Evolutionary conservation across 306 rosid species (phyloP), one percentile per base, ranked within the genome.

Genomic region (barrel medic (Medicago truncatula)): DNA sequence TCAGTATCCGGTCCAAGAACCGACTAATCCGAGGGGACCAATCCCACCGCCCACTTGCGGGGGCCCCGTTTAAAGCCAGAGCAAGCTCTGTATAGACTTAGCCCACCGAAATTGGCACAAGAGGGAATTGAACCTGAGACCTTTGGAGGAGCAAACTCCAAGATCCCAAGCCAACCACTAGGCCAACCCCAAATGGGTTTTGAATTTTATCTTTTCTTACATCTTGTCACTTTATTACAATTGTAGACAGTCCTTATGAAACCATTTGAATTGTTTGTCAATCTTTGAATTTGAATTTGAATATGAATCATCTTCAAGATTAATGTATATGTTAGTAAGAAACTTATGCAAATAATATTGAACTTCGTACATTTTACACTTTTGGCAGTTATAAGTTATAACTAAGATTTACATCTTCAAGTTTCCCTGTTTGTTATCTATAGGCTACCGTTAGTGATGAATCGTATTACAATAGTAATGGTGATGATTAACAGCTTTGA

Each of bases 261-360:
- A 71, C 70, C 40, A 4, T 59, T 8, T 9, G 17, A 76, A 43
- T 71, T 71, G 57, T 68, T 16, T 76, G 49, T 25, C 40, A 25
- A 76, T 52, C n/a, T 62, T 64, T 6, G 43, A 53, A 64, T 62
- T 64, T 6, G 43, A 53, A 64, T 62, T 64, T 6, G 43, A 53
- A 54, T 17, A 28, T 38, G 46, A 71, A 56, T 38, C 23, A 54
- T 71, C 65, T 28, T 10, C 56, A 6, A 4, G 6, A 12, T 15
- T 54, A 40, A 36, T 31, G 5, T 60, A 28, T 60, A 60, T 14
- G 31, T 31, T 31, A 23, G 16, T 23, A 21, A 11, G n/a, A 21
- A 58, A 58, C 38, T 21, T 58, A 58, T 58, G 63, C 38, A 23
- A 58, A 21, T 58, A 15, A 12, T 23, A 21, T 28, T 60, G 43